These are phyloP conservation scores for Castanea crenata DNA, from an alignment of 306 rosid genomes.

Conservation along the genomic window DNA sequence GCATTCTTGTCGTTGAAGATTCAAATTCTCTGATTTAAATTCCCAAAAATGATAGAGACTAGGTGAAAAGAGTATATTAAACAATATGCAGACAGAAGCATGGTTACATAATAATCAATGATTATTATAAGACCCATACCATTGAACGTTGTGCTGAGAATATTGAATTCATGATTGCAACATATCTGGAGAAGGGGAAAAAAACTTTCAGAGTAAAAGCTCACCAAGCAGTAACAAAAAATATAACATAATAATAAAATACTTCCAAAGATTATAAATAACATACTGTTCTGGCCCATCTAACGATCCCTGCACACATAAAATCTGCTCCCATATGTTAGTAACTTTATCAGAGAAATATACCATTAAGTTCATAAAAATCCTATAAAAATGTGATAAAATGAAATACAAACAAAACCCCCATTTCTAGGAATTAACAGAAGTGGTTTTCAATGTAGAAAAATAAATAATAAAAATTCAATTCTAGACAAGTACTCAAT, in stretches of 20 bases:
- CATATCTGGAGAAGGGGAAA: slow-evolving; percentile 64
- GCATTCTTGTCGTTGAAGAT: slow-evolving; percentile 53
- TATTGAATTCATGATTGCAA: slow-evolving; percentile 93
- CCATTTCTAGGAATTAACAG: neutral
- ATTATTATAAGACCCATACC: slow-evolving; percentile 11
- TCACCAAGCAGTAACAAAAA: slow-evolving; percentile 19
- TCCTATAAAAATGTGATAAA: neutral
- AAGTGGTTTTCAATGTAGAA: neutral
- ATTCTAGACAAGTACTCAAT: slow-evolving; percentile 2
- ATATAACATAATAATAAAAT: neutral
- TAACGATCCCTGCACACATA: slow-evolving; percentile 85
- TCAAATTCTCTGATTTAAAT: slow-evolving; percentile 21
- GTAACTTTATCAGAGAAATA: slow-evolving; percentile 13
- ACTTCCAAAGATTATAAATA: slow-evolving; percentile 9
- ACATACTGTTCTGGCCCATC: slow-evolving; percentile 98
- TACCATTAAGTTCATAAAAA: neutral
- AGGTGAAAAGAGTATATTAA: neutral
- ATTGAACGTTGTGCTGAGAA: slow-evolving; percentile 87
- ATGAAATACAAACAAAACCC: neutral
- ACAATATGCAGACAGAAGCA: neutral
- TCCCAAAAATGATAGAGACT: slow-evolving; percentile 24
- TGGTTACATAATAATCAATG: too few relatives aligned
- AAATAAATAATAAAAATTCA: neutral
- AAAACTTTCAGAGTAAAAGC: slow-evolving; percentile 13
- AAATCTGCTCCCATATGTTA: slow-evolving; percentile 60